A percentile compares a stretch with the other conserved stretches of the same genome.
These are phyloP conservation scores for Dryas integrifolia DNA, from an alignment of 331 rosid genomes.

Conservation along the genomic window DNA sequence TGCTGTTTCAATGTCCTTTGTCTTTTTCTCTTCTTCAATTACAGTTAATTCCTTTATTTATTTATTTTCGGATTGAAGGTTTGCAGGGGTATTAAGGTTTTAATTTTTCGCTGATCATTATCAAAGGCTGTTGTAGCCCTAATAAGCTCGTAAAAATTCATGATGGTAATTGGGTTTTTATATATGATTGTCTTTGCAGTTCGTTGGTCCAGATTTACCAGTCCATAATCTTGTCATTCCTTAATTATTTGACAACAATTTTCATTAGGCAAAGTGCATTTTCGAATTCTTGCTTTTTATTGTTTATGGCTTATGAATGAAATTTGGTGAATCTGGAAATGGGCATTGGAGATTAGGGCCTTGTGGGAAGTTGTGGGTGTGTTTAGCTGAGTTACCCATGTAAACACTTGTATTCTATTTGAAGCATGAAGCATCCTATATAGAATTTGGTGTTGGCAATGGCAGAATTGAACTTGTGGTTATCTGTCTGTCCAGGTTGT, in stretches of 20 bases:
- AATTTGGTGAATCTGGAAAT: constrained; percentile 12
- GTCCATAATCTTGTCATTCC: background rate
- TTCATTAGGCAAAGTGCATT: background rate
- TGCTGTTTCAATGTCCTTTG: background rate
- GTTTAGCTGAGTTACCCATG: background rate
- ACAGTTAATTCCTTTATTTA: background rate
- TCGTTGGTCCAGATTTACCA: background rate
- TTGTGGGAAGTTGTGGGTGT: constrained; percentile 17
- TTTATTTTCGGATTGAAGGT: background rate
- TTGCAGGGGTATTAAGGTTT: constrained; percentile 25
- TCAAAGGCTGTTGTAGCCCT: constrained; percentile 13
- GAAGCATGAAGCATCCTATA: background rate
- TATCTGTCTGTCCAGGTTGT: background rate
- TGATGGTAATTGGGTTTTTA: background rate
- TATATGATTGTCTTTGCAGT: background rate
- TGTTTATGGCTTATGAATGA: no score
- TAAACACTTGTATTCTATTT: background rate
- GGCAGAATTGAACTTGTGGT: background rate
- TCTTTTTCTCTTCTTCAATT: background rate
- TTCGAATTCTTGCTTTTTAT: background rate
- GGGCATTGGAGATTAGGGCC: background rate
- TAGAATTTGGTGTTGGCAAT: background rate
- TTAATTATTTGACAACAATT: background rate
- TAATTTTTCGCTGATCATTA: constrained; percentile 2
- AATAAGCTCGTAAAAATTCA: background rate